These are phyloP conservation scores for Dioscorea alata DNA, from an alignment of 106 monocot species.

Conservation along the genomic window DNA sequence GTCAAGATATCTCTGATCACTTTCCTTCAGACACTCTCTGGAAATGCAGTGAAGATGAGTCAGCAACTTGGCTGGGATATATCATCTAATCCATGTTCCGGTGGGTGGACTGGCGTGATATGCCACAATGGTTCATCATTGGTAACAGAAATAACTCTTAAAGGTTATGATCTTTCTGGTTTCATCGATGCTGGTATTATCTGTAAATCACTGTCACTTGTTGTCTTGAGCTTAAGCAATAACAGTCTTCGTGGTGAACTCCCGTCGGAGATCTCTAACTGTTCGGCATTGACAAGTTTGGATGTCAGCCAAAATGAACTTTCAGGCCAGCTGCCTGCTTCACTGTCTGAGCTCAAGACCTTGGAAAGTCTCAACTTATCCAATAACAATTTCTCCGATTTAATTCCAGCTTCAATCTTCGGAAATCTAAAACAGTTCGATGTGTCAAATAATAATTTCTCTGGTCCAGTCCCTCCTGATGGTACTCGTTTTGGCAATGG, in stretches of 20 bases:
- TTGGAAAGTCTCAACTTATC: conserved; percentile 34
- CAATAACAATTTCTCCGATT: conserved; percentile 36
- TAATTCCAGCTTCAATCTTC: background rate
- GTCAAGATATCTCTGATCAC: no score
- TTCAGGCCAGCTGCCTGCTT: conserved; percentile 25
- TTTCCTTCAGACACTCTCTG: no score
- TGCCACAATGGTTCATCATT: conserved; percentile 1
- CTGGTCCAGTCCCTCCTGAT: conserved; percentile 10
- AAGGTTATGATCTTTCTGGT: conserved; percentile 16
- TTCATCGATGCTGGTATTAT: conserved; percentile 21
- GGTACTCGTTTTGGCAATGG: background rate
- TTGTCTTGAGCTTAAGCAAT: conserved; percentile 8
- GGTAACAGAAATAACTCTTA: conserved; percentile 1
- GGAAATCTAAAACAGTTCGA: background rate
- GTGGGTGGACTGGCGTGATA: conserved; percentile 9
- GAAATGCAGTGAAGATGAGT: no score
- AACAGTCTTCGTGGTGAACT: conserved; percentile 19
- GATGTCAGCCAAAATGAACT: conserved; percentile 23
- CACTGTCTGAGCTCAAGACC: conserved; percentile 18
- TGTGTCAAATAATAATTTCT: background rate
- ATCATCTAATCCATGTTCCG: conserved; percentile 23
- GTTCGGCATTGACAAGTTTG: conserved; percentile 21
- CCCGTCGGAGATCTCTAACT: conserved; percentile 17
- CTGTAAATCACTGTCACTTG: conserved; percentile 12
- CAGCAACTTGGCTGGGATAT: conserved; percentile 18